phyloP scores from a whole-genome alignment of 495 filamentous ascomycete genomes.

The Lasiosphaeria ovina region DNA sequence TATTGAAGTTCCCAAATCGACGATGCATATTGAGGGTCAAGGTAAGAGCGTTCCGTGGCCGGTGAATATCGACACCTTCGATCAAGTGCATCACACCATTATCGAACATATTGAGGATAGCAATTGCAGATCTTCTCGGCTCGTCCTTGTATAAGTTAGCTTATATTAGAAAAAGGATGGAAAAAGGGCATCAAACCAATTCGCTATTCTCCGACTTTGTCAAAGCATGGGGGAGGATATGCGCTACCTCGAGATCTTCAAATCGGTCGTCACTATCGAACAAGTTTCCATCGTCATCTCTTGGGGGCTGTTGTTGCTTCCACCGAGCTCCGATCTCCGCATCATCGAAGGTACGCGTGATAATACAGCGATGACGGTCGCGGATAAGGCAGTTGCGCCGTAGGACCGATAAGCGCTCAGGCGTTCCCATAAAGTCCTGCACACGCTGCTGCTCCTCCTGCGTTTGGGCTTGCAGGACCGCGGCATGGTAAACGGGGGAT shows the following conservation, averaged over 20 bases:
- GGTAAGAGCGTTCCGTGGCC: constrained; percentile 15
- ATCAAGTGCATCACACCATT: constrained; percentile 16
- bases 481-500: constrained; percentile 19
- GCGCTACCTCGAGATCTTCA: constrained; percentile 15
- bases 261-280: background rate
- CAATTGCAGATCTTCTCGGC: constrained; percentile 14
- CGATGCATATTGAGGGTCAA: constrained; percentile 12
- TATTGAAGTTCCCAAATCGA: constrained; percentile 13
- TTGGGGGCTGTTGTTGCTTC: constrained; percentile 8
- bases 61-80: constrained; percentile 16
- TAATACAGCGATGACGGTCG: constrained; percentile 21
- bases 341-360: constrained; percentile 14
- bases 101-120: constrained; percentile 21
- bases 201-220: constrained; percentile 11
- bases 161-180: background rate
- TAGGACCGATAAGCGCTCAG: constrained; percentile 11
- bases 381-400: constrained; percentile 19
- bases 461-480: constrained; percentile 18
- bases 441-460: constrained; percentile 11
- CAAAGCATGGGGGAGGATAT: constrained; percentile 18
- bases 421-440: constrained; percentile 19
- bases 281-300: constrained; percentile 18
- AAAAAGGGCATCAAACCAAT: constrained; percentile 13
- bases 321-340: background rate
- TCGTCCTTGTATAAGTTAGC: constrained; percentile 7